phyloP scores from a whole-genome alignment of 2,329 filamentous ascomycete genomes.

The Pseudodiploospora longispora region DNA sequence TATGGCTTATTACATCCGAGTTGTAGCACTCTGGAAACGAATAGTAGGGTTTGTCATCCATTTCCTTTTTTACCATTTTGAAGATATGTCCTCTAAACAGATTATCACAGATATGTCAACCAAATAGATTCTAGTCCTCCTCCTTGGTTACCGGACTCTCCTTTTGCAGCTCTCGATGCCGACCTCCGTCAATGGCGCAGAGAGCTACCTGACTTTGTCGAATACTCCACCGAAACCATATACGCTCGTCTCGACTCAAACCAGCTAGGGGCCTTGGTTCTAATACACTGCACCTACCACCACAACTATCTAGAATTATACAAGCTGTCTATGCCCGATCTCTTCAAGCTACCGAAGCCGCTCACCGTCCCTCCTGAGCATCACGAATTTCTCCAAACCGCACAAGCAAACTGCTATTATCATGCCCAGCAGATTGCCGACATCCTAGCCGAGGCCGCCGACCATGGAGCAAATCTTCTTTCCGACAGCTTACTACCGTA shows the following conservation, averaged over 20 bases:
- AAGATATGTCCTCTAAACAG: background rate
- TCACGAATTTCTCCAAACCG: constrained; percentile 25
- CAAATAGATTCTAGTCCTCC: constrained; percentile 29
- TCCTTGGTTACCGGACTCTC: constrained; percentile 35
- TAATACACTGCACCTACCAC: constrained; percentile 39
- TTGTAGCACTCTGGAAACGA: constrained; percentile 32
- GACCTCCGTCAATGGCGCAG: constrained; percentile 33
- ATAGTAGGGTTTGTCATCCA: constrained; percentile 23
- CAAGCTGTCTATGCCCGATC: constrained; percentile 36
- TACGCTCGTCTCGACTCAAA: constrained; percentile 38
- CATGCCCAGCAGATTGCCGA: constrained; percentile 30
- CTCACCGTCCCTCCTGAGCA: constrained; percentile 32
- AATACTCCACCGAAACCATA: constrained; percentile 35
- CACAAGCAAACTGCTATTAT: constrained; percentile 30
- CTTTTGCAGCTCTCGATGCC: constrained; percentile 32
- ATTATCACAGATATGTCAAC: constrained; percentile 29
- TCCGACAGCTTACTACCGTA: constrained; percentile 38
- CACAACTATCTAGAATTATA: constrained; percentile 38
- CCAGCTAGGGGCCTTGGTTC: constrained; percentile 35
- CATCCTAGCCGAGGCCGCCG: constrained; percentile 30
- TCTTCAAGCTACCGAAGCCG: constrained; percentile 35
- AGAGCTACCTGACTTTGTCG: constrained; percentile 35
- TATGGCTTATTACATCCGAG: constrained; percentile 35
- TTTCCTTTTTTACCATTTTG: too few relatives aligned
- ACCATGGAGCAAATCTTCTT: constrained; percentile 31